Percentiles rank a stretch among this genome's conserved stretches.
Evolutionary conservation across 441 rosid species (phyloP).

Genomic region (Gossypium trilobum): DNA sequence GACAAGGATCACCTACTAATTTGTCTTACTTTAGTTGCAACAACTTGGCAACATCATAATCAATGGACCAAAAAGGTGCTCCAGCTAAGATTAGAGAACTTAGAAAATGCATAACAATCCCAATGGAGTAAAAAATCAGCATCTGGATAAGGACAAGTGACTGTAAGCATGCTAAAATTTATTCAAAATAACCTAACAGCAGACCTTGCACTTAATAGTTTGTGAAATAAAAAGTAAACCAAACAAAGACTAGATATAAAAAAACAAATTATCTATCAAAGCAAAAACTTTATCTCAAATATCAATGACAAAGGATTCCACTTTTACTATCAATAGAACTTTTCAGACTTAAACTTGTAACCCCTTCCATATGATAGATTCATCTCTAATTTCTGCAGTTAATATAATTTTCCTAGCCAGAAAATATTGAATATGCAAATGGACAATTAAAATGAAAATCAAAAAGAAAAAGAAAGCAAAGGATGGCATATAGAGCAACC

Average conservation of each 20-base stretch:
- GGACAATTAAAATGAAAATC: neutral
- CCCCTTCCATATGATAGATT: neutral
- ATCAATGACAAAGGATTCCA: neutral
- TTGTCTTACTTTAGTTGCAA: neutral
- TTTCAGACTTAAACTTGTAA: neutral
- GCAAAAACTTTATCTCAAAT: neutral
- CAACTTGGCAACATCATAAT: neutral
- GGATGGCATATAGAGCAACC: neutral
- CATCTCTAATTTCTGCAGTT: neutral
- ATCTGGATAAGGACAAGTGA: neutral
- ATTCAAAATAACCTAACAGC: neutral
- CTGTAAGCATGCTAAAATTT: neutral
- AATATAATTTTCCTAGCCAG: neutral
- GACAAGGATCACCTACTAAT: neutral
- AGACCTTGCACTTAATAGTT: neutral
- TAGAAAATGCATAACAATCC: neutral
- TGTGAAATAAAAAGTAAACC: neutral
- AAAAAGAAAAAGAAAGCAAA: neutral
- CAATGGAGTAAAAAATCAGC: neutral
- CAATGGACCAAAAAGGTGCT: constrained; percentile 7
- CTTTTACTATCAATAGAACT: neutral
- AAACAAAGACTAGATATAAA: neutral
- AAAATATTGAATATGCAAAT: neutral
- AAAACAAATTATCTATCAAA: neutral
- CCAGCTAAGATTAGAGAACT: neutral